These are phyloP conservation scores for Azolla pinnata DNA, from an alignment of 75 land plant species.

Conservation along the genomic window DNA sequence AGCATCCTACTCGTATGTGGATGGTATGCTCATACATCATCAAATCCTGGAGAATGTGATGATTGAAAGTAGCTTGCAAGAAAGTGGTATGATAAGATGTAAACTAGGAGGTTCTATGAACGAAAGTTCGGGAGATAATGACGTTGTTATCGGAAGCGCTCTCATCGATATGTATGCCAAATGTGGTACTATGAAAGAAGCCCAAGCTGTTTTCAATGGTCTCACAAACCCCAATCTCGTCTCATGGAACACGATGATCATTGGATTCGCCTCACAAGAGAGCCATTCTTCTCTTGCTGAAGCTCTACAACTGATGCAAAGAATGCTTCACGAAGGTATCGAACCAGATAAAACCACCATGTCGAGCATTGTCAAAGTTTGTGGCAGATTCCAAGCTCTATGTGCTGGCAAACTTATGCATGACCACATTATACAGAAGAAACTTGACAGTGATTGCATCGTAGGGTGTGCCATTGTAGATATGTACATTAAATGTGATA, in stretches of 20 bases:
- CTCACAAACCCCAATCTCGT: slow-evolving; percentile 12
- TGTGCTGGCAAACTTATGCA: slow-evolving; percentile 19
- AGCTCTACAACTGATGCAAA: slow-evolving; percentile 8
- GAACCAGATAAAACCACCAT: slow-evolving; percentile 13
- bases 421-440: slow-evolving; percentile 11
- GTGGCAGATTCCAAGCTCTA: slow-evolving; percentile 10
- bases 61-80: not conserved
- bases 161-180: slow-evolving; percentile 21
- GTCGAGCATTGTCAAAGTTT: slow-evolving; percentile 12
- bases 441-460: slow-evolving; percentile 8
- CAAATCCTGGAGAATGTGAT: no score
- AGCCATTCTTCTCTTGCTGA: slow-evolving; percentile 8
- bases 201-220: slow-evolving; percentile 4
- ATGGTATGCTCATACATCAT: not conserved
- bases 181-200: slow-evolving; percentile 6
- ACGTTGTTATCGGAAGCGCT: slow-evolving; percentile 9
- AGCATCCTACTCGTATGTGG: not conserved
- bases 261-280: slow-evolving; percentile 2
- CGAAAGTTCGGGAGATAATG: no score
- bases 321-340: not conserved
- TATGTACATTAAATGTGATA: slow-evolving; percentile 41
- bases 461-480: slow-evolving; percentile 23
- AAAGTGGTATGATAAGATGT: not conserved
- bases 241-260: slow-evolving; percentile 20
- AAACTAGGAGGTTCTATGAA: no score